phyloP scores from a whole-genome alignment of 345 rosid species.

The Trapa bicornis region DNA sequence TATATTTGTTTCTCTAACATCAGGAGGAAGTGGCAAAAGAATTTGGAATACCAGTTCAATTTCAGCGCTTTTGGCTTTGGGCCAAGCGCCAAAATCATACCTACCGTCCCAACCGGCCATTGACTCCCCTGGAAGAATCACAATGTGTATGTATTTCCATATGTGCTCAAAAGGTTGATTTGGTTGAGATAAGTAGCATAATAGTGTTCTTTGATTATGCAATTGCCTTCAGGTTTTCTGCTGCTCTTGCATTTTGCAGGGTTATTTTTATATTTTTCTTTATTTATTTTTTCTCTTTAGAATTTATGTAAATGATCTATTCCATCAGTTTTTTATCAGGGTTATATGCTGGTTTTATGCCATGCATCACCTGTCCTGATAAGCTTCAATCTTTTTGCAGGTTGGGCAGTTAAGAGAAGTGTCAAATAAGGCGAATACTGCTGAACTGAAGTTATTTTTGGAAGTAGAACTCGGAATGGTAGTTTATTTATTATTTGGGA shows the following conservation, averaged over 20 bases:
- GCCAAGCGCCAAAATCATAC: constrained; percentile 31
- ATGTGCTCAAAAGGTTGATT: not conserved
- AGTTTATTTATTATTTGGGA: not conserved
- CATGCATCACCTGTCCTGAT: not conserved
- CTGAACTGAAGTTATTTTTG: constrained; percentile 30
- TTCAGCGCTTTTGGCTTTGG: constrained; percentile 67
- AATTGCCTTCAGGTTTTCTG: not conserved
- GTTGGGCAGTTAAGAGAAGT: constrained; percentile 37
- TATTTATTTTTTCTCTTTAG: not conserved
- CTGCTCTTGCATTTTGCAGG: not conserved
- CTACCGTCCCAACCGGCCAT: constrained; percentile 32
- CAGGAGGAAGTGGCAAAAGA: constrained; percentile 65
- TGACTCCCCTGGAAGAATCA: constrained; percentile 32
- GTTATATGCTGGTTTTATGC: no score
- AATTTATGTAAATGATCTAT: not conserved
- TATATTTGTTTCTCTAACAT: constrained; percentile 10
- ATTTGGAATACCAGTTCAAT: constrained; percentile 55
- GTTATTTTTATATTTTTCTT: not conserved
- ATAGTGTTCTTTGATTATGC: not conserved
- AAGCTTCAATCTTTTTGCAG: constrained; percentile 8
- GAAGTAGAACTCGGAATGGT: constrained; percentile 37
- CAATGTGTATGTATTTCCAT: constrained; percentile 20
- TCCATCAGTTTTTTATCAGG: not conserved
- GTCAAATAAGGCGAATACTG: constrained; percentile 21
- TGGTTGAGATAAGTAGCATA: not conserved